These are phyloP conservation scores for Quercus alba DNA, from an alignment of 306 rosid species.

Conservation along the genomic window DNA sequence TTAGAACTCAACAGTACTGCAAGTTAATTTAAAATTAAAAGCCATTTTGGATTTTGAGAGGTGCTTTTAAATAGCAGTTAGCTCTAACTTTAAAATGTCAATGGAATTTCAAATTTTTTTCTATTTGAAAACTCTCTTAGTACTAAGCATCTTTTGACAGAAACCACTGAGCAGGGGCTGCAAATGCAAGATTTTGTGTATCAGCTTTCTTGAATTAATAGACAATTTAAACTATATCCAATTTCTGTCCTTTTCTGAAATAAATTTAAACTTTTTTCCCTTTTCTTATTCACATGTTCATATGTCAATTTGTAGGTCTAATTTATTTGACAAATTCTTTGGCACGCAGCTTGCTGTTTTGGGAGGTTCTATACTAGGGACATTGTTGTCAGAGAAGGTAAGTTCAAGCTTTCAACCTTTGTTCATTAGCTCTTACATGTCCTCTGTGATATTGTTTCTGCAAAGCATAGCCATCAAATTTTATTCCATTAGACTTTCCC, in stretches of 20 bases:
- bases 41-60: constrained; percentile 12
- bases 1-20: neutral
- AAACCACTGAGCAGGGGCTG: neutral
- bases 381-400: constrained; percentile 96
- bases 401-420: constrained; percentile 21
- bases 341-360: constrained; percentile 78
- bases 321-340: constrained; percentile 2
- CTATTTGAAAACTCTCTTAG: neutral
- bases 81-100: neutral
- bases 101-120: neutral
- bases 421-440: neutral
- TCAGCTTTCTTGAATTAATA: neutral
- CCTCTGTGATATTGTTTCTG: constrained; percentile 1
- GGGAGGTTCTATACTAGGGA: constrained; percentile 89
- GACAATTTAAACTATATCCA: neutral
- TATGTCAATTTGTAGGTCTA: constrained; percentile 2
- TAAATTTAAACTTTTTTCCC: constrained; percentile 1
- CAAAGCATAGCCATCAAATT: neutral
- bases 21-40: neutral
- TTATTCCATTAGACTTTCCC: constrained; percentile 16
- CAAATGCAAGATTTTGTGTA: neutral
- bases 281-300: constrained; percentile 17
- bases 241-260: constrained; percentile 9
- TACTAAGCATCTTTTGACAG: neutral
- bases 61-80: neutral